Evolutionary conservation across 345 rosid species (phyloP).

Genomic region (Hevea brasiliensis): DNA sequence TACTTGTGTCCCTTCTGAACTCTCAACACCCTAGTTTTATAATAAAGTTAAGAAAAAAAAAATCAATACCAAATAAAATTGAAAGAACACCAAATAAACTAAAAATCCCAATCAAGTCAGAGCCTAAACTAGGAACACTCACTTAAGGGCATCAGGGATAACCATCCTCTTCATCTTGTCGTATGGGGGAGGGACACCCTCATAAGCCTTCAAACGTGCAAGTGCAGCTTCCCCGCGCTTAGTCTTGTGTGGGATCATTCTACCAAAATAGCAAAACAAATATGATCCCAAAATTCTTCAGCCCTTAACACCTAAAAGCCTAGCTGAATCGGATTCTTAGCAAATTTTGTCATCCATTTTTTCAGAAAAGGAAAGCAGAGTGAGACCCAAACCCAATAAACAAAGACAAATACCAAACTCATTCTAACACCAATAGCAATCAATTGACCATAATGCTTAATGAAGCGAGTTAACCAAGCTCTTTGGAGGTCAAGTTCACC

Average conservation of each 20-base stretch:
- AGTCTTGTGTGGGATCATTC: constrained; percentile 90
- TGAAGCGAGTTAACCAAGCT: too few species aligned
- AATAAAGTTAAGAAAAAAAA: background rate
- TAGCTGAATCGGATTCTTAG: background rate
- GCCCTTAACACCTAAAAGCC: background rate
- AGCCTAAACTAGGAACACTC: background rate
- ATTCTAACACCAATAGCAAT: too few species aligned
- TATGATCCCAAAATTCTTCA: background rate
- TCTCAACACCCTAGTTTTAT: constrained; percentile 72
- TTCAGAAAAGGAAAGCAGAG: background rate
- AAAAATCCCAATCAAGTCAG: background rate
- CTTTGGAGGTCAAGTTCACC: too few species aligned
- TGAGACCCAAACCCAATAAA: too few species aligned
- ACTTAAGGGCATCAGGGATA: constrained; percentile 92
- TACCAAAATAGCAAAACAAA: constrained; percentile 17
- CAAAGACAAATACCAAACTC: too few species aligned
- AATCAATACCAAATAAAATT: background rate
- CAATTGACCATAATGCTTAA: too few species aligned
- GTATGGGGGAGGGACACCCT: constrained; percentile 78
- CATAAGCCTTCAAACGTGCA: constrained; percentile 74
- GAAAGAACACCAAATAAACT: background rate
- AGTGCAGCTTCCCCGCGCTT: constrained; percentile 85
- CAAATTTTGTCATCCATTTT: background rate
- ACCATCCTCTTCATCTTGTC: constrained; percentile 88
- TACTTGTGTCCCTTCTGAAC: constrained; percentile 83